phyloP scores from a whole-genome alignment of 805 yeast species.

The Sungouiella blattae region DNA sequence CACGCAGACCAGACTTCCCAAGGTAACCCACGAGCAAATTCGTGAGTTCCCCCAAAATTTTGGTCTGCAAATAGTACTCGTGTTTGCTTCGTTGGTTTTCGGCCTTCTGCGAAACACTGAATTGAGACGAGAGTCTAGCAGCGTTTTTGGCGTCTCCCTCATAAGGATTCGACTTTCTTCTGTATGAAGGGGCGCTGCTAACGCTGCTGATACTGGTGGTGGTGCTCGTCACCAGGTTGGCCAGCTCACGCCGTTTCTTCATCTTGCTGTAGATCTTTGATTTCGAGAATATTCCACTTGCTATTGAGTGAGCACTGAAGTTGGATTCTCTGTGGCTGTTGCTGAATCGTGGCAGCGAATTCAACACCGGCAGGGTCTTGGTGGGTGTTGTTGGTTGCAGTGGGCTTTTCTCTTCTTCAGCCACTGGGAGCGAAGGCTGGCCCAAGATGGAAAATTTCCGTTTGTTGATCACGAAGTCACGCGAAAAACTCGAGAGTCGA shows the following conservation, averaged over 20 bases:
- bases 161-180: constrained; percentile 17
- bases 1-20: constrained; percentile 10
- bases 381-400: not conserved
- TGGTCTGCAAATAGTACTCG: constrained; percentile 32
- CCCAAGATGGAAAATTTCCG: constrained; percentile 12
- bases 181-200: constrained; percentile 21
- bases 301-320: not conserved
- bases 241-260: constrained; percentile 36
- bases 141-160: constrained; percentile 16
- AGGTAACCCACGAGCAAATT: constrained; percentile 8
- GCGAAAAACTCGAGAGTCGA: constrained; percentile 10
- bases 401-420: not conserved
- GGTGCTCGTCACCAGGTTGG: constrained; percentile 12
- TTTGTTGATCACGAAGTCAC: constrained; percentile 9
- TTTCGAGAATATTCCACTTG: constrained; percentile 22
- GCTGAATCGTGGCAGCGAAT: no score
- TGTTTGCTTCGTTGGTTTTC: constrained; percentile 32
- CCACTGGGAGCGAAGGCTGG: no score
- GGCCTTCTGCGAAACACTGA: constrained; percentile 15
- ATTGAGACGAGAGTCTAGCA: constrained; percentile 13
- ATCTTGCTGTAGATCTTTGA: constrained; percentile 34
- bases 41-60: constrained; percentile 15
- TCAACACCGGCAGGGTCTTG: not conserved
- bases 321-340: no score
- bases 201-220: constrained; percentile 15